Percentiles rank a stretch among this genome's conserved stretches.
Conservation (phyloP, 164 flowering plant genomes). For the Tinospora cordifolia region DNA sequence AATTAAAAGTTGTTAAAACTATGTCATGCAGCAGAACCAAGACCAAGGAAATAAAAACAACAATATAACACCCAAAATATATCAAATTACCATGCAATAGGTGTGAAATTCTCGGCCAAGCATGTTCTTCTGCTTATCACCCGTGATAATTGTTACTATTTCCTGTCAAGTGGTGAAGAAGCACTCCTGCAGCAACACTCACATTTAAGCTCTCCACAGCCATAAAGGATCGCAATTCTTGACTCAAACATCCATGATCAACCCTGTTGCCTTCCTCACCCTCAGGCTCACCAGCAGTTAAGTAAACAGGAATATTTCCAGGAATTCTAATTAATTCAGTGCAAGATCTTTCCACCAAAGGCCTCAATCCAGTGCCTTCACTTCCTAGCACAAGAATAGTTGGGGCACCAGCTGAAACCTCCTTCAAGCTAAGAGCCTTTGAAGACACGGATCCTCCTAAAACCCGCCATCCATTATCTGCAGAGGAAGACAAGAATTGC, state of each 20-base stretch:
- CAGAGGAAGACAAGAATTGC: slow-evolving; percentile 77
- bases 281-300: slow-evolving; percentile 28
- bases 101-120: slow-evolving; percentile 14
- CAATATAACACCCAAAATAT: neutral
- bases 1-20: neutral
- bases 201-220: slow-evolving; percentile 99
- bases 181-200: slow-evolving; percentile 97
- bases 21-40: neutral
- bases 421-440: slow-evolving; percentile 61
- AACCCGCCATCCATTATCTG: slow-evolving; percentile 91
- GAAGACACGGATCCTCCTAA: slow-evolving; percentile 85
- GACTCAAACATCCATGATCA: slow-evolving; percentile 21
- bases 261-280: slow-evolving; percentile 26
- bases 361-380: slow-evolving; percentile 93
- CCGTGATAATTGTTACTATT: slow-evolving; percentile 19
- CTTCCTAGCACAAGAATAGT: slow-evolving; percentile 94
- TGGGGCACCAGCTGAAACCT: slow-evolving; percentile 56
- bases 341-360: slow-evolving; percentile 89
- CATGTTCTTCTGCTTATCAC: slow-evolving; percentile 14
- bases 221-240: slow-evolving; percentile 66
- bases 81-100: slow-evolving; percentile 2
- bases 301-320: slow-evolving; percentile 47
- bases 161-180: slow-evolving; percentile 81
- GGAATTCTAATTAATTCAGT: slow-evolving; percentile 66
- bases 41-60: neutral